Evolutionary conservation across 495 filamentous ascomycete species (phyloP).

Genomic region (Daldinia caldariorum): DNA sequence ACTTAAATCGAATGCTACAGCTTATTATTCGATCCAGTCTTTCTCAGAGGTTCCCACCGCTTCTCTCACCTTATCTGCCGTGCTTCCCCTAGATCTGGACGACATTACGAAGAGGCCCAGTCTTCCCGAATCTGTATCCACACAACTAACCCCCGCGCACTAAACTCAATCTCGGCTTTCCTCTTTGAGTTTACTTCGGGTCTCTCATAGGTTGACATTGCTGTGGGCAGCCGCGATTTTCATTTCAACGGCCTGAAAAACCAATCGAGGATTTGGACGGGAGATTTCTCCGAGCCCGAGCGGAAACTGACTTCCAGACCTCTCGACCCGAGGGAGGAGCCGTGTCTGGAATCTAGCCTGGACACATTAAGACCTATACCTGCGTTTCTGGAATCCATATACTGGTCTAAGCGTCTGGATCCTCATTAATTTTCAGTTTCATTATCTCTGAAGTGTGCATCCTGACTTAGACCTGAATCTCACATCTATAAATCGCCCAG

Average conservation of each 20-base stretch:
- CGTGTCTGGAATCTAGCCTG: not conserved
- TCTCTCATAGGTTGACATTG: slow-evolving; percentile 3
- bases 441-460: slow-evolving; percentile 18
- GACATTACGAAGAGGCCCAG: slow-evolving; percentile 28
- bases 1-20: slow-evolving; percentile 17
- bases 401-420: not conserved
- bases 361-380: slow-evolving; percentile 6
- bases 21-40: slow-evolving; percentile 18
- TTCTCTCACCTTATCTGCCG: slow-evolving; percentile 17
- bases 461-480: slow-evolving; percentile 15
- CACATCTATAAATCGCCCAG: slow-evolving; percentile 5
- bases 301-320: not conserved
- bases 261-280: not conserved
- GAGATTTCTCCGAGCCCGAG: slow-evolving; percentile 5
- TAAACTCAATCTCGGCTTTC: slow-evolving; percentile 35
- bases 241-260: not conserved
- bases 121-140: slow-evolving; percentile 22
- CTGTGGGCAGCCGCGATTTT: slow-evolving; percentile 3
- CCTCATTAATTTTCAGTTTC: slow-evolving; percentile 12
- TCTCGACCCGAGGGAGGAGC: slow-evolving; percentile 1
- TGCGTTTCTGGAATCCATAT: slow-evolving; percentile 10
- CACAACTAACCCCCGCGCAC: slow-evolving; percentile 32
- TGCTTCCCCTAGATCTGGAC: slow-evolving; percentile 28
- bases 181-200: slow-evolving; percentile 18
- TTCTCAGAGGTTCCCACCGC: slow-evolving; percentile 10